Base-by-base conservation (phyloP, 2,329 filamentous ascomycete species). In the Immersiporthe knoxdaviesiana region DNA sequence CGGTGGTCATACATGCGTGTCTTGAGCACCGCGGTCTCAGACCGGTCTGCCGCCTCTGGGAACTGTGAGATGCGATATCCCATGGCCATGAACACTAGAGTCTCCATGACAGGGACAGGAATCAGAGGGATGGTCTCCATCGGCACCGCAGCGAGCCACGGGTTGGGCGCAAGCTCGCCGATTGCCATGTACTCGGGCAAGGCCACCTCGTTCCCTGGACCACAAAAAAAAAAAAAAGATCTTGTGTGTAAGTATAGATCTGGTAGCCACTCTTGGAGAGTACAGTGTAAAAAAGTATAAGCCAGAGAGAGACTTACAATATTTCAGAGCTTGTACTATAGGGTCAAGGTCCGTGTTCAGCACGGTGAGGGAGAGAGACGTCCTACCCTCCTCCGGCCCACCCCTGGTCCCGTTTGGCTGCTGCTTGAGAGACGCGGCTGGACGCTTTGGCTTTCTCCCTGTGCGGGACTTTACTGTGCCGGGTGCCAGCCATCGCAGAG, bases 21-120 rank as follows among this genome's bases (percentile, higher is more conserved):
- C 61, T 18, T 32, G 24, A 63, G 61, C 1, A 50, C 16, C 41
- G 24, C 27, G 24, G 12, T 16, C n/a, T 16, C 39, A 6, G 24
- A 30, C n/a, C 24, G 24, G n/a, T 52, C 61, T 35, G 41, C 16
- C 12, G 10, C 61, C 27, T 32, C 61, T 5, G n/a, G 12, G 1
- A n/a, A 6, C 7, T 16, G 32, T 4, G 21, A 75, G 74, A 37
- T 75, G 78, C 76, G 61, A 18, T 63, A 37, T 4, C 61, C 61
- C 14, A 63, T 11, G 24, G 61, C 27, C 61, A 63, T 63, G 41
- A 63, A 63, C 6, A 63, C 61, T 7, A 63, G 10, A 16, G 27
- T 50, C 41, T 63, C 16, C 24, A 52, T 21, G 27, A 52, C 7
- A 24, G 61, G 10, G 18, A 3, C 6, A 2, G 61, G 61, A 32